Conservation (phyloP, 2,329 filamentous ascomycete genomes). For the Exophiala dermatitidis region DNA sequence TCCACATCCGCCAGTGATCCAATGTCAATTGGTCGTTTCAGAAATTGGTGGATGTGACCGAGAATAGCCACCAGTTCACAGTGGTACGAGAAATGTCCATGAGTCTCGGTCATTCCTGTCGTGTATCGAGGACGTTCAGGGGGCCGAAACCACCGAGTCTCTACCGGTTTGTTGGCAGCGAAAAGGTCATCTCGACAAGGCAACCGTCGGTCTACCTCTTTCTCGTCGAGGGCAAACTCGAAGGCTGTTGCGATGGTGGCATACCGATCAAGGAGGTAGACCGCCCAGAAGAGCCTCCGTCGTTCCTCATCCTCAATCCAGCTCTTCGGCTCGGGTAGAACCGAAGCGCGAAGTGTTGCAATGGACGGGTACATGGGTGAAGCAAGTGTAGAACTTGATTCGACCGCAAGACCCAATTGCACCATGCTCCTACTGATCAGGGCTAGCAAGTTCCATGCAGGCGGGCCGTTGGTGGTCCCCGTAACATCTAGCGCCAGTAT, state of each 20-base stretch:
- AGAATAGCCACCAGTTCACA: conserved; percentile 83
- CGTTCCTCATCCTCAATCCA: conserved; percentile 87
- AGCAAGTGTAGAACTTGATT: conserved; percentile 70
- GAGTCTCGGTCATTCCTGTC: conserved; percentile 65
- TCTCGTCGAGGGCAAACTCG: conserved; percentile 81
- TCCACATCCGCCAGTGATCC: conserved; percentile 77
- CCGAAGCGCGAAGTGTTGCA: conserved; percentile 78
- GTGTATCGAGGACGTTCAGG: conserved; percentile 53
- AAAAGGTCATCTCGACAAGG: conserved; percentile 85
- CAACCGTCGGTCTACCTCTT: conserved; percentile 77
- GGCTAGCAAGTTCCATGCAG: conserved; percentile 86
- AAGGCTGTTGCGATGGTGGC: conserved; percentile 87
- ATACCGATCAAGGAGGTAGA: conserved; percentile 83
- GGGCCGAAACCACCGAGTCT: conserved; percentile 72
- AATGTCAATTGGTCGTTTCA: conserved; percentile 86
- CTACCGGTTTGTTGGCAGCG: conserved; percentile 72
- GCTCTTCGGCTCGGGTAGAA: conserved; percentile 71
- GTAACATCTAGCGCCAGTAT: conserved; percentile 79
- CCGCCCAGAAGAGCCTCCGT: conserved; percentile 85
- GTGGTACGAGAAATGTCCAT: conserved; percentile 84
- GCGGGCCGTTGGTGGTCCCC: conserved; percentile 80
- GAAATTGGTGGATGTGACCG: conserved; percentile 77
- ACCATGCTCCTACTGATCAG: conserved; percentile 83
- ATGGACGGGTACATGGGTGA: conserved; percentile 77
- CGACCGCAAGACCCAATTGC: conserved; percentile 76